Conservation (phyloP, 768 basidiomycete genomes). For the Leucocoprinus birnbaumii region DNA sequence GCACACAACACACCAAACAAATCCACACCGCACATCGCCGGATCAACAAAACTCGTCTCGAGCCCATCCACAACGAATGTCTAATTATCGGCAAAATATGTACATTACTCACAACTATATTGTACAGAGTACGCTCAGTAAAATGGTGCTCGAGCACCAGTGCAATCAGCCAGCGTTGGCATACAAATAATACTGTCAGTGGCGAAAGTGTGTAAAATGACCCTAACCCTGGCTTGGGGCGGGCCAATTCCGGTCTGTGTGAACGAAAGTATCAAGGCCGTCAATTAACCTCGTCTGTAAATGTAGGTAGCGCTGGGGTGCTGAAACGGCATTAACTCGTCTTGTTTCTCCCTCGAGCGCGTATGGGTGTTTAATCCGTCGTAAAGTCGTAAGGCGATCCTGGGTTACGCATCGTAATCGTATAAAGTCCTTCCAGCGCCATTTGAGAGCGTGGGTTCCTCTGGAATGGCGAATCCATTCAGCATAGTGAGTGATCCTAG, state of each 20-base stretch:
- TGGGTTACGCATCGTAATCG: conserved; percentile 18
- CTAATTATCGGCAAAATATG: conserved; percentile 1
- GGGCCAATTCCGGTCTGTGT: background rate
- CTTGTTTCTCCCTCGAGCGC: background rate
- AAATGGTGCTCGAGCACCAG: background rate
- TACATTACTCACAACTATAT: background rate
- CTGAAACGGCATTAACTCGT: background rate
- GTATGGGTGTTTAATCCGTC: background rate
- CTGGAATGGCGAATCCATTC: conserved; percentile 46
- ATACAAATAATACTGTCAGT: background rate
- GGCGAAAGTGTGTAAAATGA: background rate
- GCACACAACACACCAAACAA: conserved; percentile 16
- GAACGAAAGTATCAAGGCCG: conserved; percentile 5
- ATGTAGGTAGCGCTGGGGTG: background rate
- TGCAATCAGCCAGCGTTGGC: background rate
- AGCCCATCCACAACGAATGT: background rate
- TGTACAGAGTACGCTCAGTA: conserved; percentile 4
- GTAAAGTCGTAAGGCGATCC: background rate
- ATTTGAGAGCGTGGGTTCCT: conserved; percentile 20
- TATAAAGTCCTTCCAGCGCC: conserved; percentile 25
- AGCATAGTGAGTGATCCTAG: conserved; percentile 75
- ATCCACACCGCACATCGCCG: conserved; percentile 9
- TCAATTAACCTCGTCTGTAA: background rate
- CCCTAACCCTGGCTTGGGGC: background rate
- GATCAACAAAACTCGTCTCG: conserved; percentile 3